A percentile compares a stretch with the other conserved stretches of the same genome.
These are phyloP conservation scores for Penicillium olsonii DNA, from an alignment of 2,329 filamentous ascomycete species.

Conservation along the genomic window DNA sequence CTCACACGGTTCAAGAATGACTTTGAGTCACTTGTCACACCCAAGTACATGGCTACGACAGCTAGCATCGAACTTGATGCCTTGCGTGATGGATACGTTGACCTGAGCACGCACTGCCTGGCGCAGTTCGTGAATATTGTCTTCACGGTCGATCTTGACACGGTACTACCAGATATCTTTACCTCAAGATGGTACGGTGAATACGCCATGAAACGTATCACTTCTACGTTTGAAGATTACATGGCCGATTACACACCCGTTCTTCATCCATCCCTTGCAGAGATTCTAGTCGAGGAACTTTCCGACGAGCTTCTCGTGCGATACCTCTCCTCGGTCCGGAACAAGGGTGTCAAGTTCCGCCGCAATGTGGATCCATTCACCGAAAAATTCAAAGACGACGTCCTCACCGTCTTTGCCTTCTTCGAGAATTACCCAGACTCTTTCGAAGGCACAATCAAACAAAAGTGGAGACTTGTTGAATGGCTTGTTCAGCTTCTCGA, in stretches of 20 bases:
- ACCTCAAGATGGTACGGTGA: conserved; percentile 84
- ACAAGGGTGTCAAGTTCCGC: conserved; percentile 86
- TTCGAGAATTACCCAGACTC: conserved; percentile 72
- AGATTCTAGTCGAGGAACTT: conserved; percentile 91
- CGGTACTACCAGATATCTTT: conserved; percentile 86
- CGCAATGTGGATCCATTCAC: conserved; percentile 77
- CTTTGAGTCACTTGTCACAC: conserved; percentile 76
- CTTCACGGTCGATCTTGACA: conserved; percentile 84
- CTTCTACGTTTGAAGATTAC: conserved; percentile 94
- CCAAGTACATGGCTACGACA: conserved; percentile 72
- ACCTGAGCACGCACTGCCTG: conserved; percentile 91
- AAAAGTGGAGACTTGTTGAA: conserved; percentile 90
- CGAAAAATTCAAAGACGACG: conserved; percentile 91
- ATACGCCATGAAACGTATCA: conserved; percentile 89
- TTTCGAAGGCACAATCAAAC: conserved; percentile 74
- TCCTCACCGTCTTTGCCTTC: conserved; percentile 86
- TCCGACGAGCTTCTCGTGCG: conserved; percentile 85
- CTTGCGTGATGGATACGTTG: conserved; percentile 88
- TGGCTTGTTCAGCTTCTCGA: conserved; percentile 76
- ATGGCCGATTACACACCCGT: conserved; percentile 81
- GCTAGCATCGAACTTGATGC: conserved; percentile 71
- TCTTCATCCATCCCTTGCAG: conserved; percentile 81
- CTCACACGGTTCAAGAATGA: conserved; percentile 82
- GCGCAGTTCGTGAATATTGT: conserved; percentile 82
- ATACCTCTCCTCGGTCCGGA: conserved; percentile 82